These are phyloP conservation scores for Scytalidium sp. DNA, from an alignment of 2,329 filamentous ascomycete species.

Conservation along the genomic window DNA sequence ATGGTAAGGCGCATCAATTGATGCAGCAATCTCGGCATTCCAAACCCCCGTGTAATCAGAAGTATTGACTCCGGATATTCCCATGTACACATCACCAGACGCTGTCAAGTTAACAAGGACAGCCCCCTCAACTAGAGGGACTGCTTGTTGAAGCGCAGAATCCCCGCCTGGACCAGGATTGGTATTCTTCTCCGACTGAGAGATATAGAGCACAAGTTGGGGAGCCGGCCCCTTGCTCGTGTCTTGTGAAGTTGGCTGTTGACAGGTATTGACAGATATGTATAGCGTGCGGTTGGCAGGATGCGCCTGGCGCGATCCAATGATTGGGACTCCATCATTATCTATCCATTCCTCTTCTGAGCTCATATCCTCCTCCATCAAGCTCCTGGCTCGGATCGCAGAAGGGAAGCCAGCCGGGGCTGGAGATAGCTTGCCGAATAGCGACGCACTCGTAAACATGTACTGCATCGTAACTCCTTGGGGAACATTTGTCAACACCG, in stretches of 20 bases:
- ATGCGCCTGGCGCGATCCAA: conserved; percentile 14
- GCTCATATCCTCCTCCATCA: conserved; percentile 4
- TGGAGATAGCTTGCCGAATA: conserved; percentile 42
- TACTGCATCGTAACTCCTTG: conserved; percentile 63
- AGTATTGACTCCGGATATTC: conserved; percentile 65
- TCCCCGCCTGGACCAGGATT: conserved; percentile 56
- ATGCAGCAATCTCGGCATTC: conserved; percentile 79
- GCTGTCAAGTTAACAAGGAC: conserved; percentile 57
- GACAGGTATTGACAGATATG: conserved; percentile 83
- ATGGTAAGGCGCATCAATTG: conserved; percentile 76
- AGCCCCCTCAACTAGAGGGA: conserved; percentile 22
- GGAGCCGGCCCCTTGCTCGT: conserved; percentile 46
- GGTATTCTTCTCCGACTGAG: conserved; percentile 59
- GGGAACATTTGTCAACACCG: conserved; percentile 55
- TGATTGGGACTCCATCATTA: conserved; percentile 6
- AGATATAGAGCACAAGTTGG: conserved; percentile 78
- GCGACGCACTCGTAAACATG: conserved; percentile 55
- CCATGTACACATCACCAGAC: conserved; percentile 70
- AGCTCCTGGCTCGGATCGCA: conserved; percentile 17
- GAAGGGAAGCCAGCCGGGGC: conserved; percentile 32
- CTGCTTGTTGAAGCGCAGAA: conserved; percentile 15
- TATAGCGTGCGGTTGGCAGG: conserved; percentile 48
- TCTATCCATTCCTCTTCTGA: conserved; percentile 4
- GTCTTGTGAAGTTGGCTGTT: conserved; percentile 56
- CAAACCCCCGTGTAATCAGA: conserved; percentile 58